These are phyloP conservation scores for Tetrastigma voinierianum DNA, from an alignment of 164 flowering plant species.

Conservation along the genomic window DNA sequence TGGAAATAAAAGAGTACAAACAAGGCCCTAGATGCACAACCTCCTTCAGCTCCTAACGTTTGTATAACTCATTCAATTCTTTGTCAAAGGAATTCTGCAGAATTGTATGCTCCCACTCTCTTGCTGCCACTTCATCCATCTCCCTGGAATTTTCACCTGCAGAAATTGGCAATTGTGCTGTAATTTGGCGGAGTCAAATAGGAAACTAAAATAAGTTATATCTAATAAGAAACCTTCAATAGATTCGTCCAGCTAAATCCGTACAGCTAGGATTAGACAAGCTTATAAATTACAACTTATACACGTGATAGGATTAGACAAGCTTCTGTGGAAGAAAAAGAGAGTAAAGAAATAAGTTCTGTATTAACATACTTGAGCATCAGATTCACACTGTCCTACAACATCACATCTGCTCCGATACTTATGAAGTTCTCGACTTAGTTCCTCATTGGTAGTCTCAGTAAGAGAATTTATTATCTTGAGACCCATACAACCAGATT, in stretches of 20 bases:
- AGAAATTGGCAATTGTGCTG: constrained; percentile 4
- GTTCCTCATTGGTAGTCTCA: constrained; percentile 73
- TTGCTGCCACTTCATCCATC: constrained; percentile 68
- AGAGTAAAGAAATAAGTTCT: not conserved
- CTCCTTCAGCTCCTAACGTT: constrained; percentile 85
- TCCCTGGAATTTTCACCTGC: constrained; percentile 58
- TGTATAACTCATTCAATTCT: constrained; percentile 75
- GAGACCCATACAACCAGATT: constrained; percentile 42
- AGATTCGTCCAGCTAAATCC: not conserved
- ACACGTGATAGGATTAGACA: not conserved
- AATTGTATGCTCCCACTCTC: constrained; percentile 86
- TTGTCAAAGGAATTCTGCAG: constrained; percentile 76
- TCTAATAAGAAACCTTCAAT: not conserved
- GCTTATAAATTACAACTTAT: not conserved
- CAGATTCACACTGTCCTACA: constrained; percentile 37
- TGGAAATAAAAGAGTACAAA: not conserved
- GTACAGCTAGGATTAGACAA: not conserved
- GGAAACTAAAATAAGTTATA: constrained; percentile 1
- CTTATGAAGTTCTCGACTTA: constrained; percentile 66
- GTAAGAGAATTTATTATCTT: constrained; percentile 77
- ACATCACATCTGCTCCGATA: constrained; percentile 54
- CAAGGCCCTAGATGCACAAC: constrained; percentile 25
- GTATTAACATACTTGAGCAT: constrained; percentile 36
- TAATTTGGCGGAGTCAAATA: not conserved
- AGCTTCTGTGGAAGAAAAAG: not conserved